phyloP scores from a whole-genome alignment of 75 land plant genomes.

The Cupressus sempervirens region DNA sequence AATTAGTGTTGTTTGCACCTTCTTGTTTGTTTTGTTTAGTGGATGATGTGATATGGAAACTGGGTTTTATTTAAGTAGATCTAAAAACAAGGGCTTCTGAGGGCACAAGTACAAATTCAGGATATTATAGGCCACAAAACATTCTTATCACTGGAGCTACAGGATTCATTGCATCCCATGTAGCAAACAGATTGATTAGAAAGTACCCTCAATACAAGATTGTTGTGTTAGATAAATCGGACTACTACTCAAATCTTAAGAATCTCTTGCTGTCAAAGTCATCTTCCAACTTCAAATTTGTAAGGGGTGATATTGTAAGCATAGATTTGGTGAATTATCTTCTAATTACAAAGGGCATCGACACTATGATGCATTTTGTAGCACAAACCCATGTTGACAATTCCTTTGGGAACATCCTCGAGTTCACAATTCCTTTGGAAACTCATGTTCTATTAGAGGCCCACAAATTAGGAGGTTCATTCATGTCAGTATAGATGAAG shows the following conservation, averaged over 20 bases:
- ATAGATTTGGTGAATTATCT: constrained; percentile 74
- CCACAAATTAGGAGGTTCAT: constrained; percentile 58
- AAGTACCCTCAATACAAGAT: constrained; percentile 71
- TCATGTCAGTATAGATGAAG: constrained; percentile 77
- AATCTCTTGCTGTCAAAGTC: constrained; percentile 50
- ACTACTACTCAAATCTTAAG: constrained; percentile 75
- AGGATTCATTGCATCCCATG: constrained; percentile 78
- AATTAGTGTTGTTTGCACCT: background rate
- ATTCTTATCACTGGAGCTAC: constrained; percentile 80
- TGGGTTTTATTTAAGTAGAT: background rate
- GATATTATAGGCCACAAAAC: constrained; percentile 48
- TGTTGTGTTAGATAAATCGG: constrained; percentile 75
- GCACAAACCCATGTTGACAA: constrained; percentile 81
- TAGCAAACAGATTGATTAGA: constrained; percentile 56
- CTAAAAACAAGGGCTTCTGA: background rate
- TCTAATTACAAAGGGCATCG: constrained; percentile 61
- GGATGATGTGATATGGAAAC: background rate
- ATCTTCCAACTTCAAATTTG: constrained; percentile 68
- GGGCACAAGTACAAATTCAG: background rate
- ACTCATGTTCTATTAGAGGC: constrained; percentile 80
- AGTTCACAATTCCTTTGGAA: constrained; percentile 78
- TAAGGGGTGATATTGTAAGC: constrained; percentile 67
- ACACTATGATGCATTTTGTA: constrained; percentile 83
- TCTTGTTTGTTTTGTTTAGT: background rate
- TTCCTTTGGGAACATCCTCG: constrained; percentile 70